These are phyloP conservation scores for Cocos nucifera DNA, from an alignment of 176 grass and related monocot species.

Conservation along the genomic window DNA sequence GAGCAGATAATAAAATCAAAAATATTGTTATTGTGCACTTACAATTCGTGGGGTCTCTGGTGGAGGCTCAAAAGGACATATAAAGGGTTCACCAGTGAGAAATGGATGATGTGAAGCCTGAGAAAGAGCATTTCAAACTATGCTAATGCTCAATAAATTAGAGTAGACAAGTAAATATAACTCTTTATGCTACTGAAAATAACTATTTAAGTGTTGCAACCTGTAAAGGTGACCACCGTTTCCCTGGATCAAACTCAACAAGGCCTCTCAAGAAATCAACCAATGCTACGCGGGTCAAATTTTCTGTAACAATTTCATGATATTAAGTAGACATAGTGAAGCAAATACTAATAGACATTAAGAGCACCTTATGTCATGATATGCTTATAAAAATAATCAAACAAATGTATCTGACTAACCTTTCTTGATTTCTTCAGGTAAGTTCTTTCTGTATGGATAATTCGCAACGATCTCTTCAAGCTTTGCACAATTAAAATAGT, in stretches of 20 bases:
- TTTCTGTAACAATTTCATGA: constrained; percentile 37
- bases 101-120: constrained; percentile 95
- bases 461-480: constrained; percentile 72
- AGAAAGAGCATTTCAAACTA: constrained; percentile 28
- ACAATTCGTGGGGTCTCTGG: constrained; percentile 84
- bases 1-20: too few relatives aligned
- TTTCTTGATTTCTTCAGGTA: constrained; percentile 49
- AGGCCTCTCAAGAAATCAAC: constrained; percentile 98
- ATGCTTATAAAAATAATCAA: neutral
- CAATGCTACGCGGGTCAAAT: constrained; percentile 59
- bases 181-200: constrained; percentile 5
- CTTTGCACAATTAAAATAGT: constrained; percentile 77
- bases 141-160: neutral
- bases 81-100: constrained; percentile 85
- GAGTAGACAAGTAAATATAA: neutral
- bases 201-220: constrained; percentile 22
- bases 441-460: constrained; percentile 76
- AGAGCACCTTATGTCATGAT: constrained; percentile 3
- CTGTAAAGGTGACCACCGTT: constrained; percentile 94
- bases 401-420: constrained; percentile 39
- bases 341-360: neutral
- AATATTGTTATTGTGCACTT: constrained; percentile 26
- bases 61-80: constrained; percentile 58
- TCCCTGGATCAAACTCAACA: constrained; percentile 93
- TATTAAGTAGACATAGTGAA: constrained; percentile 6